Percentiles rank a stretch among this genome's conserved stretches.
Conservation (phyloP, 495 filamentous ascomycete species). For the Penicillium fimorum region DNA sequence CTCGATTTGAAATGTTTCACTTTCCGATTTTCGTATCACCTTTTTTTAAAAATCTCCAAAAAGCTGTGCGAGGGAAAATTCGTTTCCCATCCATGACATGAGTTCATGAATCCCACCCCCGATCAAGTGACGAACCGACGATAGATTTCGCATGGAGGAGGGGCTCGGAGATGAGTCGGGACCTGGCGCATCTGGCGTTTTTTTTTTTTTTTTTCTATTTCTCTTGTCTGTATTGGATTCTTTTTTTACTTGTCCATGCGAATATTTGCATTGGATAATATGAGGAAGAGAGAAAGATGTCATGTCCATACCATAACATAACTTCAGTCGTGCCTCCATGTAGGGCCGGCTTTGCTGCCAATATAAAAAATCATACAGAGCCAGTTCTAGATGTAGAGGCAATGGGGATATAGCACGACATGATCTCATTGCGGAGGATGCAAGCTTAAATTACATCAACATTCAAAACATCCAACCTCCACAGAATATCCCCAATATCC, state of each 20-base stretch:
- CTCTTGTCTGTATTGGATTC: constrained; percentile 27
- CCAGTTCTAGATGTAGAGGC: background rate
- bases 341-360: constrained; percentile 7
- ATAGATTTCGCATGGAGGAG: constrained; percentile 36
- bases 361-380: constrained; percentile 11
- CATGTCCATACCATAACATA: constrained; percentile 12
- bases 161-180: constrained; percentile 34
- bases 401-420: background rate
- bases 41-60: constrained; percentile 16
- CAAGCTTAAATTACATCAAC: background rate
- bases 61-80: constrained; percentile 13
- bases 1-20: constrained; percentile 12
- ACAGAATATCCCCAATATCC: no score
- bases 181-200: constrained; percentile 36
- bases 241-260: constrained; percentile 16
- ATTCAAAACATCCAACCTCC: background rate
- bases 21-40: constrained; percentile 12
- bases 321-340: constrained; percentile 2
- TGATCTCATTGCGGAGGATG: background rate
- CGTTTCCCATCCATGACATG: constrained; percentile 21
- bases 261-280: constrained; percentile 5
- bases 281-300: constrained; percentile 11
- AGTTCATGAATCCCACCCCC: constrained; percentile 35
- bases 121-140: constrained; percentile 22
- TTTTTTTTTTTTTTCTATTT: constrained; percentile 16